Conservation (phyloP, 805 yeast species). For the Candida sakaeoensis region DNA sequence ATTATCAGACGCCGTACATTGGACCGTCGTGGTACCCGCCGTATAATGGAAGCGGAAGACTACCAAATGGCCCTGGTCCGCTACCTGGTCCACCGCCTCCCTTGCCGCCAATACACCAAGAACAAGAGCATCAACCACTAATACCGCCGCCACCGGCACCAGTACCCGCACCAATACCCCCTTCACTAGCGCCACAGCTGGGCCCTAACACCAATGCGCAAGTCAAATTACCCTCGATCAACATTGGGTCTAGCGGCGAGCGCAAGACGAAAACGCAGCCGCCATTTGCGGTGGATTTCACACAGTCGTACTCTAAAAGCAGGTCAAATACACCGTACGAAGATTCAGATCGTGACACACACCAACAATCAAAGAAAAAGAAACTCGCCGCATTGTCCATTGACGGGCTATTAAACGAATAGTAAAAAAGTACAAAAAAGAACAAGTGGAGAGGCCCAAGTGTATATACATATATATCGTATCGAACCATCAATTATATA, state of each 20-base stretch:
- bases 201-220: background rate
- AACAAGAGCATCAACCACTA: constrained; percentile 8
- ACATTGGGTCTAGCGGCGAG: background rate
- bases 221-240: constrained; percentile 9
- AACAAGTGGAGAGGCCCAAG: too few species aligned
- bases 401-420: constrained; percentile 36
- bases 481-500: too few species aligned
- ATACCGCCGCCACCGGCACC: constrained; percentile 1
- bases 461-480: too few species aligned
- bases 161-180: too few species aligned
- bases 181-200: too few species aligned
- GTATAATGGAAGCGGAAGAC: constrained; percentile 29
- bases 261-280: constrained; percentile 7
- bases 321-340: background rate
- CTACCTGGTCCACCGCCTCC: constrained; percentile 40
- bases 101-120: constrained; percentile 5
- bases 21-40: constrained; percentile 23
- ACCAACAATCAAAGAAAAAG: constrained; percentile 10
- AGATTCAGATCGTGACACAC: constrained; percentile 3
- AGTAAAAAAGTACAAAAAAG: too few species aligned
- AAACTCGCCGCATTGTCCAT: constrained; percentile 30
- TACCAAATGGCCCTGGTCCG: constrained; percentile 42
- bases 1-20: constrained; percentile 5
- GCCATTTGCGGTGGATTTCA: constrained; percentile 28
- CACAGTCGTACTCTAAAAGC: constrained; percentile 14